Base-by-base conservation (phyloP, 1,139 yeast genomes). In the Taphrina flavorubra region DNA sequence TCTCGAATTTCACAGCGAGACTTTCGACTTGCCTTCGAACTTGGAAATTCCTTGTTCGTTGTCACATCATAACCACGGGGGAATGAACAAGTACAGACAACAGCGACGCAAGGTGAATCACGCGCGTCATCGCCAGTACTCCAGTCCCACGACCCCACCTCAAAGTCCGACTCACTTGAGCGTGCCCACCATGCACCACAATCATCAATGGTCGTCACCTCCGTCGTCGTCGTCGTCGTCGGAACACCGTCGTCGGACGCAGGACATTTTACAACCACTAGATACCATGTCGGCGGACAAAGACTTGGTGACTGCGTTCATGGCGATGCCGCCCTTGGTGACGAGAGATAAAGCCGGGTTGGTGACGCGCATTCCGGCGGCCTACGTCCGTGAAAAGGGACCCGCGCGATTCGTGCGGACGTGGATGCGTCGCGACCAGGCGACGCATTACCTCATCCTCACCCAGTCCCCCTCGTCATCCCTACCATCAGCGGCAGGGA, bases 381-480 rank as follows among this genome's bases (percentile, higher is more conserved):
- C 62, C 2, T 58, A 58, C n/a, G 53, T 58, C 6, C 62, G 62
- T 11, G 39, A 16, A 11, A 58, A 31, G 53, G 34, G 53, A n/a
- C 5, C 39, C n/a, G 14, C 31, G 25, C 39, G 37, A 20, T 58
- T 58, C 51, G n/a, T 37, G 25, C 51, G 42, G 16, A 42, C 53
- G 25, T 58, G 62, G 62, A 58, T 58, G 62, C 42, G 18, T 44
- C 25, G 53, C 7, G 11, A 8, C 16, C 40, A 20, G n/a, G 51
- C 62, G 39, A 58, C 62, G 40, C 62, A 58, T 31, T n/a, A 58
- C 25, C 39, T 58, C 53, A 10, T 44, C 20, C 8, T 58, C 47
- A 44, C 18, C 5, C 47, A 44, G 47, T 44, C 16, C 8, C 47
- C 47, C 2, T 13, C 47, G n/a, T 16, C 36, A 2, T 36, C 53